Evolutionary conservation across 108 stramenopile genomes (phyloP), one percentile per base, ranked within the genome.

Genomic region (Chaetoceros tenuissimus): DNA sequence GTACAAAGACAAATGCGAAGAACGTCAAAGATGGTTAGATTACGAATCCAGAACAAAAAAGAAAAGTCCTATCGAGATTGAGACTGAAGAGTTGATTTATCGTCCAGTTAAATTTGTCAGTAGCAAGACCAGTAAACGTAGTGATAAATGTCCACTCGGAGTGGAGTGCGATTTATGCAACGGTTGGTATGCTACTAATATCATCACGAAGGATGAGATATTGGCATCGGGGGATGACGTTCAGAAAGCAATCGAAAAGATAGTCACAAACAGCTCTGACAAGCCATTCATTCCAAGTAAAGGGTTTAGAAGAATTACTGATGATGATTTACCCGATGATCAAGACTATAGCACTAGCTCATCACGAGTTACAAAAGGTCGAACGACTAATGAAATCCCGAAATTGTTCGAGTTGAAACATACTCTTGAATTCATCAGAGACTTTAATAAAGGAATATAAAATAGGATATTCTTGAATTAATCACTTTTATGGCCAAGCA

Each of bases 401-500:
- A 13, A 13, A 13, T 13, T 40, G 34, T 10, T 40, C 5, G 34
- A 40, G 34, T 13, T 40, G 34, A 13, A 40, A 40, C 34, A 40
- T 40, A 10, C 34, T 10, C 34, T 40, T 13, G 34, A 40, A 13
- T 40, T 40, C 34, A 40, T 40, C 34, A 40, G 13, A 40, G 13
- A 40, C 13, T 40, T 40, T 13, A 40, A 40, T 13, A 40, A 40
- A 40, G 34, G 34, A n/a, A n/a, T n/a, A n/a, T n/a, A n/a, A n/a
- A n/a, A n/a, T n/a, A n/a, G n/a, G n/a, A n/a, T n/a, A n/a, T n/a
- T n/a, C n/a, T n/a, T n/a, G n/a, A n/a, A n/a, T n/a, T n/a, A n/a
- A n/a, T n/a, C n/a, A n/a, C n/a, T 54, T n/a, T 27, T 54, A 28
- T 28, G 8, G 25, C 24, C 3, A 53, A 23, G 53, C 25, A 85